Evolutionary conservation across 345 rosid species (phyloP).

Genomic region (Dipteronia sinensis): DNA sequence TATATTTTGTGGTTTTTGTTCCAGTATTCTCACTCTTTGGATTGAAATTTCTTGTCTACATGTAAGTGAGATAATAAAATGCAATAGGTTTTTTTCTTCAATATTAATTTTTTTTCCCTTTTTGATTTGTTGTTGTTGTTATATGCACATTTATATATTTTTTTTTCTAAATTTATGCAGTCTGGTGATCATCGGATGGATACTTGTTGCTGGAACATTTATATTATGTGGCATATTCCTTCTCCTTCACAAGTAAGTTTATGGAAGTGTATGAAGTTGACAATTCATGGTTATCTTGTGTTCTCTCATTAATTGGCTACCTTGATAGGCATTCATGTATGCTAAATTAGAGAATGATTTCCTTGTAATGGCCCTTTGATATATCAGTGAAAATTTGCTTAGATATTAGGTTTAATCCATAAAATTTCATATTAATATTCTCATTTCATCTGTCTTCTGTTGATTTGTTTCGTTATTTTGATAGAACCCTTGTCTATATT

Average conservation of each 20-base stretch:
- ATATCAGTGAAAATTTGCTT: constrained; percentile 6
- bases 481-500: too few species aligned
- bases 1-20: constrained; percentile 19
- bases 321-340: neutral
- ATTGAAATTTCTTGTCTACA: constrained; percentile 73
- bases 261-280: neutral
- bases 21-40: constrained; percentile 80
- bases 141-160: neutral
- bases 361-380: neutral
- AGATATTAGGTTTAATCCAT: neutral
- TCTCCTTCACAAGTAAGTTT: constrained; percentile 82
- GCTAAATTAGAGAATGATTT: neutral
- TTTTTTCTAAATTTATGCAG: constrained; percentile 44
- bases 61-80: constrained; percentile 50
- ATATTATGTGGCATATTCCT: constrained; percentile 86
- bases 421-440: neutral
- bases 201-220: constrained; percentile 87
- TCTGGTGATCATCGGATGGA: constrained; percentile 84
- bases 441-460: neutral
- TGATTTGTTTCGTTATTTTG: too few species aligned
- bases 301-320: neutral
- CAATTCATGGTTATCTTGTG: neutral
- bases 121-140: neutral
- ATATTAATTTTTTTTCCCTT: neutral
- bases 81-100: neutral